Evolutionary conservation across 257 asterid species (phyloP).

Genomic region (Coffea canephora): DNA sequence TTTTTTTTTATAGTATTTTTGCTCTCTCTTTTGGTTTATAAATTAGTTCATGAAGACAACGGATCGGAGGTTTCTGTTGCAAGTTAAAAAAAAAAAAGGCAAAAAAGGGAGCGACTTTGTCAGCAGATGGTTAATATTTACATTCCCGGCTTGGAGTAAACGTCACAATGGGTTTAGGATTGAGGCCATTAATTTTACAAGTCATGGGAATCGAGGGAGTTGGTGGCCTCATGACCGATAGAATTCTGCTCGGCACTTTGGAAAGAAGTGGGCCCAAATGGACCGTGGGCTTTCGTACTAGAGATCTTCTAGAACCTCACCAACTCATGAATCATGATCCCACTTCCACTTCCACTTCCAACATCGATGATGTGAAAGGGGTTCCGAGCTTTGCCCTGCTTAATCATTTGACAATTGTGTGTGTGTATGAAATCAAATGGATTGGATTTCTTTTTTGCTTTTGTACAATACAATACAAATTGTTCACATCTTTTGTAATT

Average conservation of each 20-base stretch:
- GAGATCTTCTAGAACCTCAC: constrained; percentile 31
- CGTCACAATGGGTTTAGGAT: neutral
- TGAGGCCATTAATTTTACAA: constrained; percentile 2
- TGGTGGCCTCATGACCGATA: constrained; percentile 25
- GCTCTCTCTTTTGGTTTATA: no score
- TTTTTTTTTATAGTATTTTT: no score
- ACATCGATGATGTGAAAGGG: constrained; percentile 3
- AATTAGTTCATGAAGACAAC: neutral
- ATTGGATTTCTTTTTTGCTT: no score
- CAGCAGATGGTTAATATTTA: neutral
- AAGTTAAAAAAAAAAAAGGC: no score
- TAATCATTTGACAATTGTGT: neutral
- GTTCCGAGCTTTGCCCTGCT: neutral
- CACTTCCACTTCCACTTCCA: neutral
- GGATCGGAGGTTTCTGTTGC: no score
- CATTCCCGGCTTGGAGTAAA: neutral
- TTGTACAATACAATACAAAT: no score
- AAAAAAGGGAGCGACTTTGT: neutral
- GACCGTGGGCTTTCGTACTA: constrained; percentile 14
- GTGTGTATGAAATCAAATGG: neutral
- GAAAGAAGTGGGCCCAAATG: constrained; percentile 16
- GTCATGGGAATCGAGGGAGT: constrained; percentile 6
- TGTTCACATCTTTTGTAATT: neutral
- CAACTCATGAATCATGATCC: constrained; percentile 21
- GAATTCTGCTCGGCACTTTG: constrained; percentile 12